Conservation (phyloP, 2,329 filamentous ascomycete genomes). For the Colletotrichum gloeosporioides region DNA sequence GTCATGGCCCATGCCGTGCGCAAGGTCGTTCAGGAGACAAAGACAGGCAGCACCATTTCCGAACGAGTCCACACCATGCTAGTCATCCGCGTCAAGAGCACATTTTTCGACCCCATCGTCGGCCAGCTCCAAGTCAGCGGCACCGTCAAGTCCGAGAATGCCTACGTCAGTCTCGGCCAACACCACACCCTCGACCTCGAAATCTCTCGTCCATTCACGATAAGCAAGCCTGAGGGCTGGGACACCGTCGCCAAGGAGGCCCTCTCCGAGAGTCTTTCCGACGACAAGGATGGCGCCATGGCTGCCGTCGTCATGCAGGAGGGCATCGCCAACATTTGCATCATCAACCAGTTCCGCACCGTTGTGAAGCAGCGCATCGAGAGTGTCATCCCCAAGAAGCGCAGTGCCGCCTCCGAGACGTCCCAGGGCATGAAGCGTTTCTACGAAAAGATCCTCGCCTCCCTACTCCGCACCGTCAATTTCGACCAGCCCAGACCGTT, state of each 20-base stretch:
- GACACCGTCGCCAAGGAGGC: conserved; percentile 85
- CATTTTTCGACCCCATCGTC: conserved; percentile 62
- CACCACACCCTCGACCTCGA: conserved; percentile 79
- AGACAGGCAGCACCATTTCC: conserved; percentile 51
- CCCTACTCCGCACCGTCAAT: conserved; percentile 79
- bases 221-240: conserved; percentile 83
- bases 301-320: conserved; percentile 96
- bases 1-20: conserved; percentile 61
- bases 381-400: conserved; percentile 70
- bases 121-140: conserved; percentile 63
- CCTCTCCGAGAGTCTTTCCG: conserved; percentile 78
- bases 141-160: conserved; percentile 57
- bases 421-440: conserved; percentile 78
- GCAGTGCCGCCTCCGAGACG: conserved; percentile 67
- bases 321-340: conserved; percentile 80
- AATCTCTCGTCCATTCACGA: conserved; percentile 82
- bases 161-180: conserved; percentile 57
- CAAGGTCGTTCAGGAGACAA: conserved; percentile 56
- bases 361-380: conserved; percentile 75
- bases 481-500: conserved; percentile 73
- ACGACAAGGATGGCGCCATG: conserved; percentile 80
- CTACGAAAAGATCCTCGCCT: conserved; percentile 77
- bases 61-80: conserved; percentile 63
- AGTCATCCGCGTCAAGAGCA: conserved; percentile 61
- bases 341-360: conserved; percentile 82